These are phyloP conservation scores for Cupressus sempervirens DNA, from an alignment of 75 land plant genomes.

Conservation along the genomic window DNA sequence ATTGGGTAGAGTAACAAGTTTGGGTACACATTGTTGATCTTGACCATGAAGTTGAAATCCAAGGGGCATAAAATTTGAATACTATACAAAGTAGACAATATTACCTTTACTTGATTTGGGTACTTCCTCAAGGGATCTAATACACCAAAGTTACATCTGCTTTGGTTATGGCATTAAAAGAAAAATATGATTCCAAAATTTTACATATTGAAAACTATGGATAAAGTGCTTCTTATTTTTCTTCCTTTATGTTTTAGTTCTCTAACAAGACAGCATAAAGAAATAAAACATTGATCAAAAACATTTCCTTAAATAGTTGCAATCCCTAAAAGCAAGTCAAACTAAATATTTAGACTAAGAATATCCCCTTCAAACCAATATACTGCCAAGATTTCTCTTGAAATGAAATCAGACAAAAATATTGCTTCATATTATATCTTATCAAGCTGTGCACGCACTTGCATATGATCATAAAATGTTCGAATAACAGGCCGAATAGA, in stretches of 20 bases:
- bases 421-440: not conserved
- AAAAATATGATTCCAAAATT: not conserved
- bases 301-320: not conserved
- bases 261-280: not conserved
- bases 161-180: not conserved
- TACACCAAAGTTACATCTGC: not conserved
- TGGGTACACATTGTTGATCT: not conserved
- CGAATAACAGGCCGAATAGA: constrained; percentile 83
- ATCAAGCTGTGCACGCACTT: constrained; percentile 34
- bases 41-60: not conserved
- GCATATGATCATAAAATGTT: constrained; percentile 92
- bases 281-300: not conserved
- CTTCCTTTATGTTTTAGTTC: not conserved
- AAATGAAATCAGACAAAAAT: not conserved
- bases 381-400: not conserved
- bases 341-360: not conserved
- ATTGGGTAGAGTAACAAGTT: not conserved
- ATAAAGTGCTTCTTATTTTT: not conserved
- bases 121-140: not conserved
- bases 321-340: not conserved
- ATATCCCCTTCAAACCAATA: not conserved
- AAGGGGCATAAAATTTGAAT: not conserved
- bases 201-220: not conserved
- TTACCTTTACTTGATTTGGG: too few species aligned
- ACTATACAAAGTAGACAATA: not conserved